phyloP scores from a whole-genome alignment of 1,139 yeast species.

The Keqinozyma sinolaborantium region DNA sequence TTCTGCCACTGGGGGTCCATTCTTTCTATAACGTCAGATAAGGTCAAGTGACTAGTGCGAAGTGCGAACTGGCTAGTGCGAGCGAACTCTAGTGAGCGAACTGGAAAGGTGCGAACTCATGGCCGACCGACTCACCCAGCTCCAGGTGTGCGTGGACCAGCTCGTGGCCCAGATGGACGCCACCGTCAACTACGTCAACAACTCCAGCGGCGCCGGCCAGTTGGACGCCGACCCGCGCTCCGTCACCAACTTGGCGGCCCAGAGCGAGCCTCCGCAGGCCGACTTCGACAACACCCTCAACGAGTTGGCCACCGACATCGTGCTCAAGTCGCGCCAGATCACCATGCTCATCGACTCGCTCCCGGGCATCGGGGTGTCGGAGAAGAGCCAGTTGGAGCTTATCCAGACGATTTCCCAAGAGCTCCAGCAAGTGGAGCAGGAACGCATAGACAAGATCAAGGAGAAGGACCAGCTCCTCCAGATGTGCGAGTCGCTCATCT shows the following conservation, averaged over 20 bases:
- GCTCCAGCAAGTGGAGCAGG: constrained; percentile 57
- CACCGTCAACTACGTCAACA: constrained; percentile 79
- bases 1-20: constrained; percentile 76
- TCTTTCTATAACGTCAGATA: too few relatives aligned
- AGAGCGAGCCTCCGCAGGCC: constrained; percentile 39
- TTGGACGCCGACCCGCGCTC: constrained; percentile 39
- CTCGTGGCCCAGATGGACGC: constrained; percentile 90
- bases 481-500: constrained; percentile 68
- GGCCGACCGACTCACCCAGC: constrained; percentile 89
- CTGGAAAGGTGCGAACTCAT: constrained; percentile 18
- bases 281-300: constrained; percentile 56
- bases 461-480: constrained; percentile 64
- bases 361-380: constrained; percentile 91
- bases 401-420: constrained; percentile 65
- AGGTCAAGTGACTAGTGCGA: too few relatives aligned
- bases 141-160: constrained; percentile 89
- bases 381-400: constrained; percentile 63
- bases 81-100: too few relatives aligned
- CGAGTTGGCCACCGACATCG: constrained; percentile 79
- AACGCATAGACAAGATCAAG: constrained; percentile 53
- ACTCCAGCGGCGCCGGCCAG: constrained; percentile 34
- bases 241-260: constrained; percentile 39
- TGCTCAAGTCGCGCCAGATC: constrained; percentile 82
- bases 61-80: too few relatives aligned
- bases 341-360: constrained; percentile 80